Evolutionary conservation across 305 asterid genomes (phyloP).

Genomic region (Euphrasia arctica): DNA sequence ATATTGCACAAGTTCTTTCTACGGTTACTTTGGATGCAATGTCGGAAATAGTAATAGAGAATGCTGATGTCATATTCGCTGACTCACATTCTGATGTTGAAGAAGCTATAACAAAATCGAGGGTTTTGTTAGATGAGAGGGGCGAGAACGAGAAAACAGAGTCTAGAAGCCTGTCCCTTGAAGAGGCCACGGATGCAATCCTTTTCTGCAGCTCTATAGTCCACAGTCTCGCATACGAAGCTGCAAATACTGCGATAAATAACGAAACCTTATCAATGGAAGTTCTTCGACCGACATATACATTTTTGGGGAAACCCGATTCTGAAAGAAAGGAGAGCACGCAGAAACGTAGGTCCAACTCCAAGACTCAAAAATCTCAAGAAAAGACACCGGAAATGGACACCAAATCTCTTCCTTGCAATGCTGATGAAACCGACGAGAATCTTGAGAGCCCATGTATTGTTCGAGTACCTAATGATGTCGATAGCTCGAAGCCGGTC

Average conservation of each 20-base stretch:
- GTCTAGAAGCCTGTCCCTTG: conserved; percentile 55
- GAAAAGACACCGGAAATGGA: conserved; percentile 39
- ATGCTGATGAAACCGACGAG: conserved; percentile 32
- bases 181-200: conserved; percentile 74
- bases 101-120: conserved; percentile 28
- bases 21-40: conserved; percentile 40
- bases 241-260: conserved; percentile 57
- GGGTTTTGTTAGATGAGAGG: conserved; percentile 41
- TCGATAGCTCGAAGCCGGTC: conserved; percentile 42
- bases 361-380: conserved; percentile 46
- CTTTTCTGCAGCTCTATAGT: conserved; percentile 25
- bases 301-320: conserved; percentile 35
- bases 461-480: conserved; percentile 41
- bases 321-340: conserved; percentile 22
- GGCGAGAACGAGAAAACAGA: conserved; percentile 23
- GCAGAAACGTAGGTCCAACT: conserved; percentile 30
- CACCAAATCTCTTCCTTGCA: conserved; percentile 30
- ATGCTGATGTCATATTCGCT: conserved; percentile 37
- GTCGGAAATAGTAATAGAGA: conserved; percentile 45
- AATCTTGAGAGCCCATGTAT: conserved; percentile 33
- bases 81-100: conserved; percentile 45
- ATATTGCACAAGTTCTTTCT: conserved; percentile 36
- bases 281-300: conserved; percentile 34
- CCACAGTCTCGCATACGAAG: conserved; percentile 57
- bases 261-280: conserved; percentile 42